Evolutionary conservation across 192 early-diverging fungal genomes (phyloP), one percentile per base, ranked within the genome.

Genomic region (Geranomyces variabilis): DNA sequence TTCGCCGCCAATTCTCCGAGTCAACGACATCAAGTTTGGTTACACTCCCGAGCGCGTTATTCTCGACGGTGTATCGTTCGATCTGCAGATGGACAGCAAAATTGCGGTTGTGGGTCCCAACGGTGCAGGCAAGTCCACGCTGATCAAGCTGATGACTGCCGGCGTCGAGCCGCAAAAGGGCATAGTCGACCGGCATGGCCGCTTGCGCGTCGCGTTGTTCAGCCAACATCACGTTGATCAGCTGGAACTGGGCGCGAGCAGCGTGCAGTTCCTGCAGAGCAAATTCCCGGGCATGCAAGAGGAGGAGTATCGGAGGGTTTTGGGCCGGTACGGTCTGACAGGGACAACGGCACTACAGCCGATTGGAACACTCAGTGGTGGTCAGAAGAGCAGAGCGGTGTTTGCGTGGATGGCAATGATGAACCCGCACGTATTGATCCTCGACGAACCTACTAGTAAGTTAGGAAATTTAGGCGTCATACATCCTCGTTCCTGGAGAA

Each of bases 31-130:
- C 30, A 88, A 83, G 12, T 99, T 98, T 80, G 91, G 91, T 24
- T 99, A 99, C 79, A 84, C 77, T n/a, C 67, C 86, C 0, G 88
- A 89, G 60, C 84, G 89, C 59, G 87, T 81, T n/a, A 96, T 98
- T 70, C 79, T 99, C 67, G 83, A 84, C 26, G 77, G 88, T 55
- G 90, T 98, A 72, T 92, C 93, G 58, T 87, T 99, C 48, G 95
- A 98, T 64, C 88, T 99, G 84, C 93, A 93, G 71, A 93, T 97
- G 92, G 95, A 97, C 73, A 91, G 93, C 26, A 94, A 97, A 33
- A 92, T 98, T 77, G 97, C 95, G n/a, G 88, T 99, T 64, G 96
- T 99, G 24, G 97, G 97, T 63, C 95, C 97, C 58, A 99, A 99
- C 85, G 97, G 97, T 46, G 94, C 96, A 15, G 96, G 95, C 79